A percentile compares a stretch with the other conserved stretches of the same genome.
These are phyloP conservation scores for Ceratobasidium sp. DNA, from an alignment of 1,284 basidiomycete species.

Conservation along the genomic window DNA sequence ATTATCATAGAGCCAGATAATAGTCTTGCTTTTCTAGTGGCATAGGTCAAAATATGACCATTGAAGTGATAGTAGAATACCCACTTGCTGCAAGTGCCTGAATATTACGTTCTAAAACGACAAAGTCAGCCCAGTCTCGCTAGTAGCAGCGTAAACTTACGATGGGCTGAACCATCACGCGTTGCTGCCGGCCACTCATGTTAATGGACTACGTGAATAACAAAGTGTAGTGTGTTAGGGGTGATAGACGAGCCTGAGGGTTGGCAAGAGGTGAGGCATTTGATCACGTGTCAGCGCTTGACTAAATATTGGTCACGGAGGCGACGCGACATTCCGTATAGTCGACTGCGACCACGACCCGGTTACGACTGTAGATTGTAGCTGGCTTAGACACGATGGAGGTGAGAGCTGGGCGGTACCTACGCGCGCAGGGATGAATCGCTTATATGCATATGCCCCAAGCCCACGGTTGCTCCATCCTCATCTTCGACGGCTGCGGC, in stretches of 20 bases:
- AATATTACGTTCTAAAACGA: constrained; percentile 92
- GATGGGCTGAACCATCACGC: constrained; percentile 98
- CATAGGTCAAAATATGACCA: neutral
- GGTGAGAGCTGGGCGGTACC: neutral
- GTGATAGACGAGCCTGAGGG: neutral
- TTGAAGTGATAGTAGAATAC: neutral
- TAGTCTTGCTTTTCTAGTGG: constrained; percentile 76
- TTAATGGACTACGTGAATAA: constrained; percentile 48
- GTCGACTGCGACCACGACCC: constrained; percentile 16
- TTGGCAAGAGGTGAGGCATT: constrained; percentile 8
- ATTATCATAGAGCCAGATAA: constrained; percentile 98
- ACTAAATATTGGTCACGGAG: constrained; percentile 31
- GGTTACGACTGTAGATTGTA: neutral
- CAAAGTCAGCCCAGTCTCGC: neutral
- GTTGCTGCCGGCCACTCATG: constrained; percentile 89
- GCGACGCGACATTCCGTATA: constrained; percentile 36
- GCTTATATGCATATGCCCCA: neutral
- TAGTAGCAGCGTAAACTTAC: constrained; percentile 58
- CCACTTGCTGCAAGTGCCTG: constrained; percentile 82
- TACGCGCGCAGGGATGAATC: neutral
- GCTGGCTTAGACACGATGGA: constrained; percentile 34
- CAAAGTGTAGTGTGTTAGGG: neutral
- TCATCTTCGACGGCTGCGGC: constrained; percentile 82
- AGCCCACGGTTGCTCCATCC: constrained; percentile 40
- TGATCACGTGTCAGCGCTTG: constrained; percentile 31